A percentile compares a stretch with the other conserved stretches of the same genome.
phyloP scores from a whole-genome alignment of 225 moss, liverwort and hornwort genomes.

The Thuidium tamariscinum region DNA sequence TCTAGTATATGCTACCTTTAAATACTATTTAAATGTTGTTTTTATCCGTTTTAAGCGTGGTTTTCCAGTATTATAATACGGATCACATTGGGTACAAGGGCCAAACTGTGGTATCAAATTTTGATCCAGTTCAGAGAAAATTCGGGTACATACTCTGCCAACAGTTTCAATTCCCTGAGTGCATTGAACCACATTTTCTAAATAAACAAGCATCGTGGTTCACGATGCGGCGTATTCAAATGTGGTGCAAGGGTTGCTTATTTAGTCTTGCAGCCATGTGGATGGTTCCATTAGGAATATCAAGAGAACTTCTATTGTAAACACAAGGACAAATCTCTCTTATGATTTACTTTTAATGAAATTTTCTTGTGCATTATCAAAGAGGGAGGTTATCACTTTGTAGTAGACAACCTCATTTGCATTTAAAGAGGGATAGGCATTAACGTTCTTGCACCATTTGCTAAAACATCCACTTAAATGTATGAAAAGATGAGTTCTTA shows the following conservation, averaged over 20 bases:
- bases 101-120: not conserved
- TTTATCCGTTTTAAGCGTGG: not conserved
- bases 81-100: not conserved
- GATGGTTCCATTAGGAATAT: not conserved
- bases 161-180: not conserved
- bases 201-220: not conserved
- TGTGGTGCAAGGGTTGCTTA: not conserved
- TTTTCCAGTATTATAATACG: no score
- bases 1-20: not conserved
- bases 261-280: not conserved
- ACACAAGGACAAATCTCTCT: not conserved
- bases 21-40: no score
- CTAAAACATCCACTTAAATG: not conserved
- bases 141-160: no score
- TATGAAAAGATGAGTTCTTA: no score
- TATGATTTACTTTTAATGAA: not conserved
- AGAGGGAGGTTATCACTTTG: not conserved
- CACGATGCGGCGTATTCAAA: not conserved
- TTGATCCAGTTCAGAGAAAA: not conserved
- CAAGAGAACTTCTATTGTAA: not conserved
- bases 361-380: not conserved
- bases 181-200: not conserved
- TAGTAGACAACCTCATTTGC: not conserved
- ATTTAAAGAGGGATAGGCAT: not conserved
- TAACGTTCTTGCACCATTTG: not conserved